A percentile compares a stretch with the other conserved stretches of the same genome.
Conservation (phyloP, 106 monocot genomes). For the Acanthochlamys bracteata region DNA sequence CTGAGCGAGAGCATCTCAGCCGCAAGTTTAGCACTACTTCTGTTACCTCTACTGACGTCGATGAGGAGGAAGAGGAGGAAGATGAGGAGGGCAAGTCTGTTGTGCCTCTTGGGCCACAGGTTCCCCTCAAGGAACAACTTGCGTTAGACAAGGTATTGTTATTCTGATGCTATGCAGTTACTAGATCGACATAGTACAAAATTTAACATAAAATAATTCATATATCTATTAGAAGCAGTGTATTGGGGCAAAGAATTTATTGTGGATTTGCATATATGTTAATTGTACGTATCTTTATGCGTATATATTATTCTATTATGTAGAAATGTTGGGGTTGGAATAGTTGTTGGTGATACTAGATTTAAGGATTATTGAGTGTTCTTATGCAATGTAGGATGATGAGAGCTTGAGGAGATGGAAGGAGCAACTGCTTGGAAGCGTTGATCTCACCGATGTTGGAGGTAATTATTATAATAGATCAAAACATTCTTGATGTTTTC, state of each 20-base stretch:
- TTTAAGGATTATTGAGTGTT: no score
- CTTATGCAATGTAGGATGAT: constrained; percentile 43
- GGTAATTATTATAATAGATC: constrained; percentile 16
- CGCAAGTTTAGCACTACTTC: constrained; percentile 28
- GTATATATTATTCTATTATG: no score
- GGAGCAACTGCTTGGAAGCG: constrained; percentile 70
- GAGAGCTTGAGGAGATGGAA: constrained; percentile 95
- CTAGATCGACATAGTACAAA: no score
- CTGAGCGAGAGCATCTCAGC: constrained; percentile 5
- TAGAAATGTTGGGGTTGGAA: no score
- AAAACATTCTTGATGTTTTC: no score
- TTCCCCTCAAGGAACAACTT: constrained; percentile 69
- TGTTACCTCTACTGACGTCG: constrained; percentile 9
- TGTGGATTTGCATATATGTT: neutral
- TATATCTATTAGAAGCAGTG: no score
- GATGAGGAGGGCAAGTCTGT: constrained; percentile 29
- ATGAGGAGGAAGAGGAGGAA: constrained; percentile 35
- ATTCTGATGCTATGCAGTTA: no score
- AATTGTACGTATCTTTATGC: neutral
- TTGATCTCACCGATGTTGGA: constrained; percentile 72
- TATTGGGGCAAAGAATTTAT: neutral
- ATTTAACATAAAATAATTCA: no score
- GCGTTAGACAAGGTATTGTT: constrained; percentile 64
- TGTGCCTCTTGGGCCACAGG: constrained; percentile 49
- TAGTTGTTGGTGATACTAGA: neutral